phyloP scores from a whole-genome alignment of 2,329 filamentous ascomycete genomes.

The Cladosporium velox region DNA sequence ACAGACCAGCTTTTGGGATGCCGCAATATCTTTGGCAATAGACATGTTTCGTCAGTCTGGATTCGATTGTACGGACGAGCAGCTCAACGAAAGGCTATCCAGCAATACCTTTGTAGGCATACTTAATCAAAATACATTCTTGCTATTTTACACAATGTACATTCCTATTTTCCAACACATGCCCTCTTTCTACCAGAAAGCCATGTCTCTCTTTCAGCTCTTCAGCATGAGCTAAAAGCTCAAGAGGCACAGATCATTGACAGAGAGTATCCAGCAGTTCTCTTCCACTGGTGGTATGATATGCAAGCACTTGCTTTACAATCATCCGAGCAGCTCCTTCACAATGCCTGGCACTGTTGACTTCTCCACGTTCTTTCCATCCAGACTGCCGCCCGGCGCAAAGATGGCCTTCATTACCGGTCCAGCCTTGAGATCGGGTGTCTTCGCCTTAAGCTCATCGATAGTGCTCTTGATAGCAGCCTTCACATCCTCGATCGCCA shows the following conservation, averaged over 20 bases:
- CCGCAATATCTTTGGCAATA: not conserved
- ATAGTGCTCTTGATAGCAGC: slow-evolving; percentile 56
- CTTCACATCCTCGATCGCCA: slow-evolving; percentile 62
- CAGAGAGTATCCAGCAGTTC: no score
- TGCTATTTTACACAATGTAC: slow-evolving; percentile 7
- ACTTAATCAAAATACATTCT: no score
- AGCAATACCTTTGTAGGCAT: no score
- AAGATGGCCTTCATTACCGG: slow-evolving; percentile 65
- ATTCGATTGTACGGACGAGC: not conserved
- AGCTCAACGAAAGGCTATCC: not conserved
- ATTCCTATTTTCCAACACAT: not conserved
- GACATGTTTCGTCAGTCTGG: not conserved
- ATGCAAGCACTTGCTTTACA: no score
- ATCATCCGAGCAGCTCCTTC: slow-evolving; percentile 44
- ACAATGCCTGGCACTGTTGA: slow-evolving; percentile 62
- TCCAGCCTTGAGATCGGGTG: slow-evolving; percentile 58
- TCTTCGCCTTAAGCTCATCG: slow-evolving; percentile 50
- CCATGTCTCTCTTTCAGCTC: not conserved
- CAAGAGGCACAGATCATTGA: not conserved
- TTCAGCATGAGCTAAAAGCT: not conserved
- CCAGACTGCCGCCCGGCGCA: slow-evolving; percentile 53
- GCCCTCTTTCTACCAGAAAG: not conserved
- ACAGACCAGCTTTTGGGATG: not conserved
- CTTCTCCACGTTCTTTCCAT: slow-evolving; percentile 66
- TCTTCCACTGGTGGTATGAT: no score